phyloP scores from a whole-genome alignment of 805 yeast species.

The Kluyveromyces siamensis region DNA sequence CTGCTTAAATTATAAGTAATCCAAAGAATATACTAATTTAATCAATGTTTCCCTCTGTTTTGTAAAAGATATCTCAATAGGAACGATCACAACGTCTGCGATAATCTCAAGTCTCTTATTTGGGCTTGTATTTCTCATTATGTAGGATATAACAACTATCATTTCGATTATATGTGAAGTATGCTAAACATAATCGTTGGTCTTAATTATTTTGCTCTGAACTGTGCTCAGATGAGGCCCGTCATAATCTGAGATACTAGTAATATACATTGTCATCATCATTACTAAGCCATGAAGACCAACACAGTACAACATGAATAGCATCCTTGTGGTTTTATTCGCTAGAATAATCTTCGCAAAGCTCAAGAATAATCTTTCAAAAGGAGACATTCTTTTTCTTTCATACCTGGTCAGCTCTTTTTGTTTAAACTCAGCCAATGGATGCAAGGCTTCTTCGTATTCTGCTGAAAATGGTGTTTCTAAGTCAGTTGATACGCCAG shows the following conservation, averaged over 20 bases:
- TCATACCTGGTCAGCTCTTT: conserved; percentile 65
- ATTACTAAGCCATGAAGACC: conserved; percentile 69
- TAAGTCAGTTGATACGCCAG: conserved; percentile 30
- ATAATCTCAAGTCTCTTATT: not conserved
- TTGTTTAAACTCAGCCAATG: conserved; percentile 73
- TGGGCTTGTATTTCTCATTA: not conserved
- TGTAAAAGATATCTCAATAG: not conserved
- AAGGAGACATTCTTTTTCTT: conserved; percentile 58
- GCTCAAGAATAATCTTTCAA: conserved; percentile 69
- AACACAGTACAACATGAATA: conserved; percentile 64
- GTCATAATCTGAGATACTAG: conserved; percentile 36
- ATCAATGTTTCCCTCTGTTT: conserved; percentile 1
- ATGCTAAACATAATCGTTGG: not conserved
- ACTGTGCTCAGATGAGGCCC: conserved; percentile 36
- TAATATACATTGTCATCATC: conserved; percentile 48
- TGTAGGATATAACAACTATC: not conserved
- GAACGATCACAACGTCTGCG: not conserved
- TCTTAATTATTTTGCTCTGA: conserved; percentile 6
- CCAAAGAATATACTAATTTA: conserved; percentile 2
- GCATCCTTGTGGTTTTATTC: conserved; percentile 59
- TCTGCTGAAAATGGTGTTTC: conserved; percentile 53
- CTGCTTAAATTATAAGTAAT: conserved; percentile 39
- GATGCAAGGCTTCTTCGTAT: conserved; percentile 74
- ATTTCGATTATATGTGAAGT: not conserved
- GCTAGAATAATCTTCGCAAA: conserved; percentile 69